A percentile compares a stretch with the other conserved stretches of the same genome.
These are phyloP conservation scores for Claviceps sp. DNA, from an alignment of 2,329 filamentous ascomycete species.

Conservation along the genomic window DNA sequence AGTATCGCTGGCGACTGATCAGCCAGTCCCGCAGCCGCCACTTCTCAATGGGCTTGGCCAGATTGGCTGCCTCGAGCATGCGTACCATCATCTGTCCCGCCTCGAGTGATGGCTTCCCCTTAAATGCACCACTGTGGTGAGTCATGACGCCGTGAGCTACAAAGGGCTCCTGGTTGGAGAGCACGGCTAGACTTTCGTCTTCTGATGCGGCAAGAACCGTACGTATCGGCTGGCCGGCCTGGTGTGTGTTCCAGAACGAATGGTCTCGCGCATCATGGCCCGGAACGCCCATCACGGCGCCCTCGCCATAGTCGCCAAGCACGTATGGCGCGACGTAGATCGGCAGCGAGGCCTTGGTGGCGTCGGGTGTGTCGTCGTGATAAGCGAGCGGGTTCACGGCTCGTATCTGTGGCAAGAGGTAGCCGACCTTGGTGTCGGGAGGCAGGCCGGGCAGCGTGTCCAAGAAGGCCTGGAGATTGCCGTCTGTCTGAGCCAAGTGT, in stretches of 20 bases:
- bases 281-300: conserved; percentile 85
- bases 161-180: conserved; percentile 43
- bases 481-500: conserved; percentile 43
- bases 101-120: conserved; percentile 47
- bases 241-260: conserved; percentile 66
- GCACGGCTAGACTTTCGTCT: conserved; percentile 30
- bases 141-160: conserved; percentile 56
- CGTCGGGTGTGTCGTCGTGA: conserved; percentile 34
- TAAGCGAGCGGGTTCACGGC: conserved; percentile 55
- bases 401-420: conserved; percentile 45
- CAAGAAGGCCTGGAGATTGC: conserved; percentile 54
- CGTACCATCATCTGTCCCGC: conserved; percentile 48
- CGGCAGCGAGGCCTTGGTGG: conserved; percentile 46
- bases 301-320: conserved; percentile 71
- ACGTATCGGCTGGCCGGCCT: conserved; percentile 43
- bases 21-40: conserved; percentile 85
- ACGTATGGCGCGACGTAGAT: conserved; percentile 79
- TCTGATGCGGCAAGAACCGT: conserved; percentile 45
- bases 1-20: conserved; percentile 83
- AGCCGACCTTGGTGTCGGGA: conserved; percentile 51
- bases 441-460: conserved; percentile 44
- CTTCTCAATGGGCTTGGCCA: conserved; percentile 52
- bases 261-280: conserved; percentile 70
- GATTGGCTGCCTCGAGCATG: conserved; percentile 37
- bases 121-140: conserved; percentile 49